A percentile compares a stretch with the other conserved stretches of the same genome.
These are phyloP conservation scores for Fusarium coffeatum DNA, from an alignment of 2,329 filamentous ascomycete species.

Conservation along the genomic window DNA sequence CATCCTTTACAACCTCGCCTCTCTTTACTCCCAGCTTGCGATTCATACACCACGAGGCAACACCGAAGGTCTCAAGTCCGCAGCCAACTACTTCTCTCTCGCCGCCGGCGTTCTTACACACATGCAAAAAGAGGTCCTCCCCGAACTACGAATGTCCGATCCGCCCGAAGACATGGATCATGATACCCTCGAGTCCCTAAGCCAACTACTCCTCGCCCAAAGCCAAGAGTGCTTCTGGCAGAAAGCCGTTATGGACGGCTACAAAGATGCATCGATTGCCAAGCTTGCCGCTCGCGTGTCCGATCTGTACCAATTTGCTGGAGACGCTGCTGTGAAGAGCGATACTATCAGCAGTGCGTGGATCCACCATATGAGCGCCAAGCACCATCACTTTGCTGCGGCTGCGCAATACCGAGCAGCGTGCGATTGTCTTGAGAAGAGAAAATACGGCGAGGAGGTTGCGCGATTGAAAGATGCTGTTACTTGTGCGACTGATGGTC, in stretches of 20 bases:
- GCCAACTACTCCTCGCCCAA: constrained; percentile 87
- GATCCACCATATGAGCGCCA: constrained; percentile 98
- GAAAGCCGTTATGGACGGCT: constrained; percentile 91
- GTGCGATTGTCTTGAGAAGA: constrained; percentile 90
- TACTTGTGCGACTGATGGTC: constrained; percentile 82
- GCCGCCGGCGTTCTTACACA: constrained; percentile 86
- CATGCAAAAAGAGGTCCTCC: constrained; percentile 79
- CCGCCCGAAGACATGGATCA: constrained; percentile 97
- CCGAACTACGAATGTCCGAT: constrained; percentile 81
- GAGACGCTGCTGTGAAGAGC: constrained; percentile 88
- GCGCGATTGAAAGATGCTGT: constrained; percentile 86
- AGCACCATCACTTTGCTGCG: constrained; percentile 96
- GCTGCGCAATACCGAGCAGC: constrained; percentile 94
- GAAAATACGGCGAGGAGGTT: constrained; percentile 95
- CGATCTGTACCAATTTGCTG: constrained; percentile 86
- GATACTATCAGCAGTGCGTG: constrained; percentile 91
- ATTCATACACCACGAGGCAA: constrained; percentile 81
- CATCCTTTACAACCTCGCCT: constrained; percentile 90
- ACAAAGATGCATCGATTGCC: constrained; percentile 92
- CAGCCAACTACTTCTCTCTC: constrained; percentile 89
- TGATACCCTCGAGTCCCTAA: constrained; percentile 83
- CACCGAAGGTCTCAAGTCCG: constrained; percentile 85
- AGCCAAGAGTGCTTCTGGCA: constrained; percentile 99
- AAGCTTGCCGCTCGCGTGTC: constrained; percentile 90
- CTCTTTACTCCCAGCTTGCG: constrained; percentile 93